Evolutionary conservation across 2,329 filamentous ascomycete species (phyloP).

Genomic region (Exophiala sp.): DNA sequence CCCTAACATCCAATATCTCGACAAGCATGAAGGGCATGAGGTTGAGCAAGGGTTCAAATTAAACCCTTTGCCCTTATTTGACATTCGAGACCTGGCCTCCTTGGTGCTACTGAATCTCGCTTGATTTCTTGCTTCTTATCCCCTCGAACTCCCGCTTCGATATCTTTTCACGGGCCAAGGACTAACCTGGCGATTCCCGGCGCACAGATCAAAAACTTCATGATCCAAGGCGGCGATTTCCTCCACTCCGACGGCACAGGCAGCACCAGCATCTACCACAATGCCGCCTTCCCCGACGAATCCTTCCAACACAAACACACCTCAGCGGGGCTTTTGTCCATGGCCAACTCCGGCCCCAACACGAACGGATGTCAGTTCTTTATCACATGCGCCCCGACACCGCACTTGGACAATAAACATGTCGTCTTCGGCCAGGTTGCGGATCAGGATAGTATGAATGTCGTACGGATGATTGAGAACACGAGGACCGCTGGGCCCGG

Average conservation of each 20-base stretch:
- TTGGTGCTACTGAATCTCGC: too few relatives aligned
- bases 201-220: conserved; percentile 87
- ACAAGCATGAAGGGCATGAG: too few relatives aligned
- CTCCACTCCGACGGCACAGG: conserved; percentile 89
- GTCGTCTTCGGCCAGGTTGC: conserved; percentile 90
- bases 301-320: conserved; percentile 79
- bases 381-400: conserved; percentile 82
- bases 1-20: background rate
- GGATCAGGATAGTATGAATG: conserved; percentile 67
- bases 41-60: too few relatives aligned
- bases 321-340: conserved; percentile 72
- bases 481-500: conserved; percentile 66
- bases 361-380: conserved; percentile 97
- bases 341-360: conserved; percentile 93
- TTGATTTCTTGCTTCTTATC: too few relatives aligned
- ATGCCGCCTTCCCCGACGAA: conserved; percentile 79
- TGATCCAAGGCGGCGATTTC: conserved; percentile 97
- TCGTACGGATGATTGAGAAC: conserved; percentile 86
- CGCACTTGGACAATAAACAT: conserved; percentile 87
- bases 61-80: too few relatives aligned
- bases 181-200: too few relatives aligned
- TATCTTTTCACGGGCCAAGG: too few relatives aligned
- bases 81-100: too few relatives aligned
- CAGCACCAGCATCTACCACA: conserved; percentile 80
- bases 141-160: too few relatives aligned